phyloP scores from a whole-genome alignment of 768 basidiomycete species.

The Termitomyces heimii region DNA sequence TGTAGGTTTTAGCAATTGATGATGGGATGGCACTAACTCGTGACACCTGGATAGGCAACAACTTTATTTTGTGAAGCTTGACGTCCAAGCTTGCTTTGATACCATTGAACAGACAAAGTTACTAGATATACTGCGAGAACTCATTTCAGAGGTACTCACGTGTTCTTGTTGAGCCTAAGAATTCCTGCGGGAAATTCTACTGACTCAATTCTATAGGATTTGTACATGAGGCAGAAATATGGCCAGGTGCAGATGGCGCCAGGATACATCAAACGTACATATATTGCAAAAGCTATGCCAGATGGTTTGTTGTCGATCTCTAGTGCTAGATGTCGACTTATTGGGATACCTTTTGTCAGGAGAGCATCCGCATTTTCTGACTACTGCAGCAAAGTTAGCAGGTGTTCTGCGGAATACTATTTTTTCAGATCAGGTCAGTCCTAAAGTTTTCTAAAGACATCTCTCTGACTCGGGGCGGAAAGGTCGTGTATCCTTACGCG shows the following conservation, averaged over 20 bases:
- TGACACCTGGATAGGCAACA: conserved; percentile 54
- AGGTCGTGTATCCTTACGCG: conserved; percentile 44
- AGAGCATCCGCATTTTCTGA: conserved; percentile 70
- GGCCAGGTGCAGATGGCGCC: conserved; percentile 54
- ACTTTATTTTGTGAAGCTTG: conserved; percentile 94
- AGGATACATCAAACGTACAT: conserved; percentile 53
- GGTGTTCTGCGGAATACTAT: conserved; percentile 64
- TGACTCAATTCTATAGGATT: conserved; percentile 41
- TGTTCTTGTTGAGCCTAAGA: not conserved
- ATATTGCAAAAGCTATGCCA: conserved; percentile 56
- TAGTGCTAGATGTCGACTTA: not conserved
- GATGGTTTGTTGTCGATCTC: conserved; percentile 39
- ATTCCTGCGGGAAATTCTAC: not conserved
- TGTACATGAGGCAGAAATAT: conserved; percentile 66
- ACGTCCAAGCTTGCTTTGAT: conserved; percentile 95
- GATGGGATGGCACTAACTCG: not conserved
- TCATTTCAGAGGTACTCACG: conserved; percentile 62
- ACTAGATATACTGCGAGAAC: conserved; percentile 62
- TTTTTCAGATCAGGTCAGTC: conserved; percentile 74
- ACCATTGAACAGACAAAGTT: conserved; percentile 88
- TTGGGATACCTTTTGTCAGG: conserved; percentile 33
- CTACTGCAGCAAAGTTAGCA: conserved; percentile 65
- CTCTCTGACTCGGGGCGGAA: not conserved
- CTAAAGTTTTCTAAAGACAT: not conserved
- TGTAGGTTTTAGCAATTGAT: conserved; percentile 36